Base-by-base conservation (phyloP, 768 basidiomycete species). In the Leucocoprinus leucothites region DNA sequence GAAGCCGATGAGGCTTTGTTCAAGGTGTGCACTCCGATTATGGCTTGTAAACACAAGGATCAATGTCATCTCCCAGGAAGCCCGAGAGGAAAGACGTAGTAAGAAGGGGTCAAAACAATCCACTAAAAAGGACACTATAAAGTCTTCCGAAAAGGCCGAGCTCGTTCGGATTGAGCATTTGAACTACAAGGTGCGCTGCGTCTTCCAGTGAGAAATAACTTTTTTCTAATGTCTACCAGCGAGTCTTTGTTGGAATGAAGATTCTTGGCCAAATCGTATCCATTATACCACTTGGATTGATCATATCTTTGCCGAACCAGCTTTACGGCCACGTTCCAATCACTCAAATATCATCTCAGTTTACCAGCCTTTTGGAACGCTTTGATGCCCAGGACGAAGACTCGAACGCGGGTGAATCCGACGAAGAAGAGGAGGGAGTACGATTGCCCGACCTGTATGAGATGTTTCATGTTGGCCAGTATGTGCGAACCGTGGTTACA, bases 301-400 rank as follows among this genome's bases (percentile, higher is more conserved):
- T 98, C 56, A 76, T 98, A 25, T 98, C 96, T 16, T 78, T 99
- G n/a, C 96, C 97, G 16, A 91, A 95, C 63, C 95, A 98, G 71
- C 84, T 99, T 36, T 82, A 91, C 61, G 97, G 83, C 8, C 94
- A 99, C 70, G 79, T 98, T 31, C 95, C 96, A 21, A 92, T 99
- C 60, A 98, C 95, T 38, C 87, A 94, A 68, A 81, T 98, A 56
- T 91, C 94, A 13, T 71, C 81, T 28, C 86, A 90, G 64, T 78
- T 94, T 56, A 98, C 94, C 7, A 61, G 70, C 25, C 74, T 80
- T 18, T 77, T 98, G 25, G 89, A 91, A 65, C 75, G 78, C 28
- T 77, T 80, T 59, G 84, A 83, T 31, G 78, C 81, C 44, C 75
- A 75, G 24, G 78, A 74, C 2, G 77, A 79, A 28, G 75, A 72